Percentiles rank a stretch among this genome's conserved stretches.
Evolutionary conservation across 1,139 yeast species (phyloP).

Genomic region (Maudiozyma humilis): DNA sequence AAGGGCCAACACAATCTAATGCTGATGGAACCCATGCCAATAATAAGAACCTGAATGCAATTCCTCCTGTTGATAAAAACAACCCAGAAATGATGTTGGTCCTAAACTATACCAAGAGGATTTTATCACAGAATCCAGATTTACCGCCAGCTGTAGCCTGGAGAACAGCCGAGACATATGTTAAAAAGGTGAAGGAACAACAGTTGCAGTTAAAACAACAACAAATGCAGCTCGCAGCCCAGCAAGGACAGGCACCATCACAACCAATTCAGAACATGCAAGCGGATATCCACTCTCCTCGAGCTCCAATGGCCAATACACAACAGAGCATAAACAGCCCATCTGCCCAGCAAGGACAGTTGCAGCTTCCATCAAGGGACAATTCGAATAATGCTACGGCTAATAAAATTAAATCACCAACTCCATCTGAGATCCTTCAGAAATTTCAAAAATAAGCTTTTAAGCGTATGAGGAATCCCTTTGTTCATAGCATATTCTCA

Average conservation of each 20-base stretch:
- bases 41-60: neutral
- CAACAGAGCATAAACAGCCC: neutral
- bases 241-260: constrained; percentile 8
- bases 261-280: constrained; percentile 4
- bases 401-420: constrained; percentile 22
- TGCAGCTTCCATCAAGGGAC: constrained; percentile 1
- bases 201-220: constrained; percentile 15
- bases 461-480: neutral
- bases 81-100: constrained; percentile 28
- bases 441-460: constrained; percentile 22
- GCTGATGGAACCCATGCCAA: neutral
- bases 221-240: too few species aligned
- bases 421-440: constrained; percentile 31
- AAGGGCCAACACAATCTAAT: neutral
- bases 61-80: constrained; percentile 14
- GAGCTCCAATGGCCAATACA: neutral
- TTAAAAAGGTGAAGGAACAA: constrained; percentile 15
- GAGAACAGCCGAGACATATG: constrained; percentile 30
- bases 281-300: neutral
- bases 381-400: constrained; percentile 2
- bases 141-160: constrained; percentile 28
- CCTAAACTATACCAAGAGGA: constrained; percentile 27
- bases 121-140: constrained; percentile 28
- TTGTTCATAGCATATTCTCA: too few species aligned
- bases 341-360: neutral